These are phyloP conservation scores for Amaranthus cruentus DNA, from an alignment of 148 eudicot species.

Conservation along the genomic window DNA sequence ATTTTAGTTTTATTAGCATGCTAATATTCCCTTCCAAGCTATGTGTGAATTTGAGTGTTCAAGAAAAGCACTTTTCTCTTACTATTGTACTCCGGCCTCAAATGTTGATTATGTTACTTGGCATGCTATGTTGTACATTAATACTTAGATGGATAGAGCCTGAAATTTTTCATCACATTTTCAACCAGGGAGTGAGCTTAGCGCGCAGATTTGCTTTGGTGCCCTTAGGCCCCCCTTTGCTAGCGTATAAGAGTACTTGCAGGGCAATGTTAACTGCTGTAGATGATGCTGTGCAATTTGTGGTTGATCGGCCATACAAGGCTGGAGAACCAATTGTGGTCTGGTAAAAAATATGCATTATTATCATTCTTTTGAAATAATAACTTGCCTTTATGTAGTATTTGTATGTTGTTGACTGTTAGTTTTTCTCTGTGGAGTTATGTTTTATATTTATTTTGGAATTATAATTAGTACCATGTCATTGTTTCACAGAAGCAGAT, in stretches of 20 bases:
- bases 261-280: conserved; percentile 89
- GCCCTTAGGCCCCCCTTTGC: conserved; percentile 94
- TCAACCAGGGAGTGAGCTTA: conserved; percentile 82
- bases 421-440: neutral
- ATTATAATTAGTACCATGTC: neutral
- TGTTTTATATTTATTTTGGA: neutral
- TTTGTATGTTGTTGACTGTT: neutral
- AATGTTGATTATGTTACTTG: neutral
- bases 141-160: neutral
- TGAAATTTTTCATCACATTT: conserved; percentile 11
- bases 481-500: neutral
- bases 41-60: neutral
- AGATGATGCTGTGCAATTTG: conserved; percentile 77
- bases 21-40: no score
- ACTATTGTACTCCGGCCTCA: neutral
- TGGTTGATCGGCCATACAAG: conserved; percentile 83
- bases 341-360: conserved; percentile 42
- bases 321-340: conserved; percentile 86
- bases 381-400: neutral
- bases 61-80: neutral
- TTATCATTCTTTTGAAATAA: neutral
- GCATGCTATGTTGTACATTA: neutral
- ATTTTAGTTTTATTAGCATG: no score
- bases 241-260: conserved; percentile 94
- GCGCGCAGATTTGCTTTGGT: conserved; percentile 99